These are phyloP conservation scores for Echium plantagineum DNA, from an alignment of 257 asterid species.

Conservation along the genomic window DNA sequence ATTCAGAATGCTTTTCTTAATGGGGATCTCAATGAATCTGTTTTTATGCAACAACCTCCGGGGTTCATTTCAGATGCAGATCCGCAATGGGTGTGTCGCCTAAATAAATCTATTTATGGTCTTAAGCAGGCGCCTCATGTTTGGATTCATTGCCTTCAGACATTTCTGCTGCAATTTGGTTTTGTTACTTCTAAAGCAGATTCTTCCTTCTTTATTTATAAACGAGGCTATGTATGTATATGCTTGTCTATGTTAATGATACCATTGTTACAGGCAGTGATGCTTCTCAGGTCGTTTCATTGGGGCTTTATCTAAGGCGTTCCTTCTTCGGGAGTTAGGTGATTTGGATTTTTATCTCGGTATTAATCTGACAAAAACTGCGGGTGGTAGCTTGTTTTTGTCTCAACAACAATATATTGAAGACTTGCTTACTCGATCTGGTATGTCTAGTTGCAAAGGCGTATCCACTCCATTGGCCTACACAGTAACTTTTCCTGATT, in stretches of 20 bases:
- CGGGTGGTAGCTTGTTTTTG: too few relatives aligned
- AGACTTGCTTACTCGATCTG: not conserved
- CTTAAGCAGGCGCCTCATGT: not conserved
- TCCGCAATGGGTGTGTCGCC: not conserved
- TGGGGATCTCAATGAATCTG: not conserved
- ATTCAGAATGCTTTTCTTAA: too few relatives aligned
- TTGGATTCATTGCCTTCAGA: not conserved
- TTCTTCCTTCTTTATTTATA: not conserved
- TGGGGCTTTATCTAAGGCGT: too few relatives aligned
- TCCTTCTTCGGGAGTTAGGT: too few relatives aligned
- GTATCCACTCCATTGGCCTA: not conserved
- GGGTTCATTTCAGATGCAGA: not conserved
- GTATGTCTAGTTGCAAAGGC: not conserved
- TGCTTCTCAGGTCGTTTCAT: too few relatives aligned
- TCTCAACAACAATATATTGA: too few relatives aligned
- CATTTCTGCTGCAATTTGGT: not conserved
- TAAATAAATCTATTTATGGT: not conserved
- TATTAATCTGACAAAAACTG: too few relatives aligned
- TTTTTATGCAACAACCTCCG: not conserved
- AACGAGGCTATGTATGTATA: too few relatives aligned
- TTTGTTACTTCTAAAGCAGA: not conserved
- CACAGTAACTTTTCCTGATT: not conserved
- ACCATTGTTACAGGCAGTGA: too few relatives aligned
- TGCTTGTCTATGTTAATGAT: too few relatives aligned
- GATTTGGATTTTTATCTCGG: too few relatives aligned